Evolutionary conservation across 2,329 filamentous ascomycete species (phyloP), one percentile per base, ranked within the genome.

Genomic region (Calonectria pseudoturangicola): DNA sequence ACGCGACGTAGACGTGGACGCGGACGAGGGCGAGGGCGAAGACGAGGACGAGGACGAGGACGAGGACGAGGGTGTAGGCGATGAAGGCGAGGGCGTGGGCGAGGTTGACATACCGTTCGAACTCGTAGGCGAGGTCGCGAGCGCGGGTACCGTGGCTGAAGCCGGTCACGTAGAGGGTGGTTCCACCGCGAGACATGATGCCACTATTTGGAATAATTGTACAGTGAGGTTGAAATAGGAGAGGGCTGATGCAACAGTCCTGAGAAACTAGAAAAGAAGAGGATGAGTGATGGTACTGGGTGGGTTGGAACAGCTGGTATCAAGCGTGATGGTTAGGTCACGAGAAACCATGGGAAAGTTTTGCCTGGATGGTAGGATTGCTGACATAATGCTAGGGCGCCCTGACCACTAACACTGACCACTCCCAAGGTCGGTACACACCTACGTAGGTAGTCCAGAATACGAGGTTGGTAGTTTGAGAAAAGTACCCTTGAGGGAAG

Each of bases 61-160:
- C 82, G 83, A 79, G 76, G 81, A 81, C 85, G 87, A 83, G 84
- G 83, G 82, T 81, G 81, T 77, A 80, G 80, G 74, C 82, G 81
- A 79, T 80, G 80, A 80, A 81, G 81, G 75, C 81, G 83, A 80
- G 80, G 81, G 79, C 83, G 83, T 80, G 80, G 79, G 77, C 84
- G 84, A 88, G 87, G 88, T 86, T 89, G 90, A 98, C 96, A 92
- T 98, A 98, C 95, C 96, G 95, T 96, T 98, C 96, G 94, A 98
- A 98, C 91, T 98, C 96, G 94, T 98, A 98, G 89, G 96, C 95
- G 86, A 98, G 94, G 90, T 99, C 96, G 92, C 97, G 95, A 86
- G 97, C 95, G 90, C 97, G 95, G 86, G 96, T 98, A 86, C 96
- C 95, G 88, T 98, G 95, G 91, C 96, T 97, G 87, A 99, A 99